Percentiles rank a stretch among this genome's conserved stretches.
Conservation (phyloP, 1,284 basidiomycete genomes). For the Fomitopsis pinicola region DNA sequence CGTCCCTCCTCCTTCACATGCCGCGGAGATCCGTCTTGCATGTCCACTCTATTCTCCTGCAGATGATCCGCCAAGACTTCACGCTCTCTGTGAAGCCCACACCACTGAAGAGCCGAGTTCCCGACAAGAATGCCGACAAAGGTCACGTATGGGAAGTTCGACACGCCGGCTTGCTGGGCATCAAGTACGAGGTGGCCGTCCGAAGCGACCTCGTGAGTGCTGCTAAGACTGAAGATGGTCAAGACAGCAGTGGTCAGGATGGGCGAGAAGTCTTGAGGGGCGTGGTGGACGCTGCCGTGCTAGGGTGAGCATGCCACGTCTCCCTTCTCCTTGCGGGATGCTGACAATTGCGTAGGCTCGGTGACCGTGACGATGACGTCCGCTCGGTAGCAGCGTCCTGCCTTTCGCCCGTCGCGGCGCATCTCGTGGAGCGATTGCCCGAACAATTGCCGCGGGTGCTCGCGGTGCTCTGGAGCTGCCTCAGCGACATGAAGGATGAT, state of each 20-base stretch:
- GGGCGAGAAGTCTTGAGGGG: slow-evolving; percentile 62
- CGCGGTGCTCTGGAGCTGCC: slow-evolving; percentile 86
- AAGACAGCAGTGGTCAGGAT: slow-evolving; percentile 17
- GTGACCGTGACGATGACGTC: slow-evolving; percentile 95
- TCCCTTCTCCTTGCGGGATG: background rate
- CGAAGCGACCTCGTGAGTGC: slow-evolving; percentile 75
- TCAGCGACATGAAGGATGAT: slow-evolving; percentile 94
- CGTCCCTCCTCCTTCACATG: slow-evolving; percentile 87
- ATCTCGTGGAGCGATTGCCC: slow-evolving; percentile 76
- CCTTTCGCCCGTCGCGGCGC: slow-evolving; percentile 79
- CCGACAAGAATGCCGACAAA: slow-evolving; percentile 30
- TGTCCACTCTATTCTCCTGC: slow-evolving; percentile 81
- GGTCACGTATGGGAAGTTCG: slow-evolving; percentile 95
- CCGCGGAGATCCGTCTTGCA: slow-evolving; percentile 70
- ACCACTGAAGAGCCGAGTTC: slow-evolving; percentile 30
- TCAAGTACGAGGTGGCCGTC: slow-evolving; percentile 98
- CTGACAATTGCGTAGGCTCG: slow-evolving; percentile 49
- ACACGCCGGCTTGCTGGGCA: slow-evolving; percentile 93
- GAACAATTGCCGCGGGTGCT: slow-evolving; percentile 73
- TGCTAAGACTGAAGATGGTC: slow-evolving; percentile 13
- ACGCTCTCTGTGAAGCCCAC: slow-evolving; percentile 34
- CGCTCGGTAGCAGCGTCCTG: slow-evolving; percentile 94
- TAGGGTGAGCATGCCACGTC: slow-evolving; percentile 57
- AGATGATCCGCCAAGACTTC: slow-evolving; percentile 92
- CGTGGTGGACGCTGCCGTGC: slow-evolving; percentile 83